Percentiles rank a stretch among this genome's conserved stretches.
Evolutionary conservation across 352 stramenopile genomes (phyloP).

Genomic region (Phytophthora pinifolia): DNA sequence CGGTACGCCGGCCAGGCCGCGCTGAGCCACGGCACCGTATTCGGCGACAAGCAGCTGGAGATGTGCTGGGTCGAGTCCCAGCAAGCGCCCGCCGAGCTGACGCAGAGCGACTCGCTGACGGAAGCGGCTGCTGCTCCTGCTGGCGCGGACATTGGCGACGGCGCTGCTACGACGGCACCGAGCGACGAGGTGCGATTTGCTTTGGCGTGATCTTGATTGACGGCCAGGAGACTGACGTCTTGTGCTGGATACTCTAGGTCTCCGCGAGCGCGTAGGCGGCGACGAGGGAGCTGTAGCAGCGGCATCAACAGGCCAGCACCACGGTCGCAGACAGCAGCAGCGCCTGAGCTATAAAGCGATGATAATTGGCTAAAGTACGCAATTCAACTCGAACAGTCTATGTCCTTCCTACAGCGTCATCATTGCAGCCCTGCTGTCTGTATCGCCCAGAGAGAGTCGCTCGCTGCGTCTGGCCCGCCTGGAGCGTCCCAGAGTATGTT

Average conservation of each 20-base stretch:
- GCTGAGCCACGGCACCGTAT: slow-evolving; percentile 58
- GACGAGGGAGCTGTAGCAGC: slow-evolving; percentile 7
- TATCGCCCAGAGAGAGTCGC: neutral
- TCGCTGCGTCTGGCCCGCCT: slow-evolving; percentile 8
- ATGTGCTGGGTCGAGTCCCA: slow-evolving; percentile 67
- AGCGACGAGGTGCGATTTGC: slow-evolving; percentile 31
- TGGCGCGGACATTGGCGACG: slow-evolving; percentile 3
- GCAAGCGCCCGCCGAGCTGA: slow-evolving; percentile 51
- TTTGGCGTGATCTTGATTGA: slow-evolving; percentile 21
- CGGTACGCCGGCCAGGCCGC: slow-evolving; percentile 73
- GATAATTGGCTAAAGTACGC: slow-evolving; percentile 36
- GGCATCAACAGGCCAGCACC: slow-evolving; percentile 10
- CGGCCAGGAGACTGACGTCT: slow-evolving; percentile 1
- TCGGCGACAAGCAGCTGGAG: slow-evolving; percentile 56
- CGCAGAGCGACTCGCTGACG: slow-evolving; percentile 25
- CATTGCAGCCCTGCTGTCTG: neutral
- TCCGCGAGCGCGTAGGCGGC: slow-evolving; percentile 26
- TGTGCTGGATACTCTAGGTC: slow-evolving; percentile 33
- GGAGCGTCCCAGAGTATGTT: slow-evolving; percentile 7
- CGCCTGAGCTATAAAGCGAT: slow-evolving; percentile 17
- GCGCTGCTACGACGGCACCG: slow-evolving; percentile 1
- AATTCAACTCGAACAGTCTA: slow-evolving; percentile 35
- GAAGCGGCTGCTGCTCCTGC: slow-evolving; percentile 18
- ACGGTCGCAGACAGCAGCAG: slow-evolving; percentile 10
- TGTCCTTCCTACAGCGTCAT: slow-evolving; percentile 11